Conservation (phyloP, 805 yeast genomes). For the Candida ulmi region DNA sequence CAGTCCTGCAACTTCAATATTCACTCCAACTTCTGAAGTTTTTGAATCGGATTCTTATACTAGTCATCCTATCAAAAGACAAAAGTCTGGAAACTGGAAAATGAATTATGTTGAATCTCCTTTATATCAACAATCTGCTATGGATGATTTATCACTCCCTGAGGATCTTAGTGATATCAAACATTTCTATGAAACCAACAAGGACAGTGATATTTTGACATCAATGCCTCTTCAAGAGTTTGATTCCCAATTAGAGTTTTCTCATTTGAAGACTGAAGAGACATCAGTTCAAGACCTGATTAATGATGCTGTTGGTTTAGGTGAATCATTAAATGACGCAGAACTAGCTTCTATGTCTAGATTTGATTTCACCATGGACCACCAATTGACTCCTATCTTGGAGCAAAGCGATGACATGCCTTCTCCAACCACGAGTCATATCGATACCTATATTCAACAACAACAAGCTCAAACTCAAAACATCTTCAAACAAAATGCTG, state of each 20-base stretch:
- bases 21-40: conserved; percentile 14
- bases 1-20: conserved; percentile 7
- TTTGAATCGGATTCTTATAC: conserved; percentile 6
- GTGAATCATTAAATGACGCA: too few species aligned
- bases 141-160: conserved; percentile 6
- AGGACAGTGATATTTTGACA: conserved; percentile 4
- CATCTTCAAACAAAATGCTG: not conserved
- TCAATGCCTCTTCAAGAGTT: conserved; percentile 3
- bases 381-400: not conserved
- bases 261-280: not conserved
- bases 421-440: not conserved
- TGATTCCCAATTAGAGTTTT: conserved; percentile 2
- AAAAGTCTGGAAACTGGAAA: conserved; percentile 2
- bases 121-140: conserved; percentile 13
- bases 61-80: conserved; percentile 1
- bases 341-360: not conserved
- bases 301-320: not conserved
- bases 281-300: not conserved
- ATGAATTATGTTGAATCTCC: conserved; percentile 15
- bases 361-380: not conserved
- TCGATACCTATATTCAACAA: conserved; percentile 1
- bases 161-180: conserved; percentile 17
- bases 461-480: conserved; percentile 1
- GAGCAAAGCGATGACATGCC: not conserved
- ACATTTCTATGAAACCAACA: conserved; percentile 7